Evolutionary conservation across 2,329 filamentous ascomycete genomes (phyloP).

Genomic region (Fusarium sambucinum): DNA sequence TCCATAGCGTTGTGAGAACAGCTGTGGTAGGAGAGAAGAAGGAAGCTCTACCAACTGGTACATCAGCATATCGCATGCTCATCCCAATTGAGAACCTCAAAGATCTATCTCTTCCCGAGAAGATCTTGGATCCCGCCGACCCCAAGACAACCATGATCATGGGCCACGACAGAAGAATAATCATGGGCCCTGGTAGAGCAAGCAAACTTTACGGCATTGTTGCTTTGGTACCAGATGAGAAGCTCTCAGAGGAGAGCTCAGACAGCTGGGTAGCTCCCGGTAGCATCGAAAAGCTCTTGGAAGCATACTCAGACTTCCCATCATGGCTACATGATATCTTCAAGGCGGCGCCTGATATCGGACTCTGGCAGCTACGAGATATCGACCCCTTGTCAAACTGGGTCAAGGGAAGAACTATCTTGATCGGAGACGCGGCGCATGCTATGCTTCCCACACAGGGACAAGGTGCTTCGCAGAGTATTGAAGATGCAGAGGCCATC

Average conservation of each 20-base stretch:
- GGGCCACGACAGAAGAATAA: conserved; percentile 39
- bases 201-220: conserved; percentile 41
- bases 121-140: conserved; percentile 18
- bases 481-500: conserved; percentile 19
- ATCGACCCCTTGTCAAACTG: conserved; percentile 17
- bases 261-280: conserved; percentile 42
- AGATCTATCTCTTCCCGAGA: conserved; percentile 13
- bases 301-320: conserved; percentile 34
- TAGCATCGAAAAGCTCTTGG: conserved; percentile 33
- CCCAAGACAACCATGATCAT: conserved; percentile 42
- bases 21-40: conserved; percentile 32
- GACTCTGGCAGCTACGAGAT: conserved; percentile 20
- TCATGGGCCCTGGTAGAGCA: conserved; percentile 39
- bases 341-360: conserved; percentile 2
- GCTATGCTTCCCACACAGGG: conserved; percentile 24
- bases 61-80: conserved; percentile 42
- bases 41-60: conserved; percentile 34
- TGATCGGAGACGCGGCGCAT: conserved; percentile 19
- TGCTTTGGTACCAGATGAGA: conserved; percentile 38
- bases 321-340: conserved; percentile 18
- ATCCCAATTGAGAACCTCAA: conserved; percentile 34
- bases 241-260: conserved; percentile 29
- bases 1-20: conserved; percentile 39
- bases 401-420: conserved; percentile 17
- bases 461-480: conserved; percentile 20